Evolutionary conservation across 2,329 filamentous ascomycete genomes (phyloP).

Genomic region (Paracoccidioides lutzii): DNA sequence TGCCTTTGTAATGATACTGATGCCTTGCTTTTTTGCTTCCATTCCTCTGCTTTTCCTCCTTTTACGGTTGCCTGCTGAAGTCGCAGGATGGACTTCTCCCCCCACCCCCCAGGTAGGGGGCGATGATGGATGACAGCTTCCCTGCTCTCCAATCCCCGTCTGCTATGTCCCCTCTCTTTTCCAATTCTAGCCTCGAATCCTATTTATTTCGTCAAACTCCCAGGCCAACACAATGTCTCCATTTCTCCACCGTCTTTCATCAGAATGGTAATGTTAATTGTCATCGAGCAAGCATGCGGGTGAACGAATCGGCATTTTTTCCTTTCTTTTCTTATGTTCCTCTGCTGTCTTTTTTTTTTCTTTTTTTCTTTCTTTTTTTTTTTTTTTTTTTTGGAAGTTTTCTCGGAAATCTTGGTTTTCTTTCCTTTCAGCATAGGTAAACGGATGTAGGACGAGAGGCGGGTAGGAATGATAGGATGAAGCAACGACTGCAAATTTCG

Average conservation of each 20-base stretch:
- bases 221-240: too few species aligned
- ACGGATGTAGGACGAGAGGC: neutral
- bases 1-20: constrained; percentile 3
- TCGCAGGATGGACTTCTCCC: neutral
- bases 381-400: neutral
- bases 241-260: too few species aligned
- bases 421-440: neutral
- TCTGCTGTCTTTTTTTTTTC: neutral
- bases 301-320: neutral
- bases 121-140: neutral
- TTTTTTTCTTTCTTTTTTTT: neutral
- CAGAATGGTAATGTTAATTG: too few species aligned
- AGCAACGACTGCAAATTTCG: neutral
- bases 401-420: neutral
- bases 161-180: too few species aligned
- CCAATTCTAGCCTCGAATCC: too few species aligned
- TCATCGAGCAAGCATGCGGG: too few species aligned
- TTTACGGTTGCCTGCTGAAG: neutral
- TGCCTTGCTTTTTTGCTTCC: neutral
- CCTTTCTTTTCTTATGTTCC: neutral
- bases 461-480: neutral
- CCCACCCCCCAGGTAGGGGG: neutral
- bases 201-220: too few species aligned
- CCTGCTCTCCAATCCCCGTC: too few species aligned
- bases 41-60: neutral